These are phyloP conservation scores for Luvunga scandens DNA, from an alignment of 345 rosid species.

Conservation along the genomic window DNA sequence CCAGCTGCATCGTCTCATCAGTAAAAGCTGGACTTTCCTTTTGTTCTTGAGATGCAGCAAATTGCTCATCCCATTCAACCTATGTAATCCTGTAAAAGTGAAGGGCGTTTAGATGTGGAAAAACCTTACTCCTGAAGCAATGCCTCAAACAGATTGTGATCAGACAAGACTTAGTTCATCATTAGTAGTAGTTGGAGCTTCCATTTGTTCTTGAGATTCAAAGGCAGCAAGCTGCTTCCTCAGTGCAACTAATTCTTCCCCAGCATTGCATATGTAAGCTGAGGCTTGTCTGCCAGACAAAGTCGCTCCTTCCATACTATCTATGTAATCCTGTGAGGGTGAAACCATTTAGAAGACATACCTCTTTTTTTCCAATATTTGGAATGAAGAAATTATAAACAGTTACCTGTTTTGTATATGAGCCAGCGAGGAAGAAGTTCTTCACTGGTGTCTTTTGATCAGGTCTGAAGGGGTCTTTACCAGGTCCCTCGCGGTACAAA, in stretches of 20 bases:
- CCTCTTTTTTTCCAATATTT: neutral
- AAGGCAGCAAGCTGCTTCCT: slow-evolving; percentile 49
- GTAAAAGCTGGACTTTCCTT: no score
- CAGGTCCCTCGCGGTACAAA: slow-evolving; percentile 90
- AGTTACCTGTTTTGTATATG: slow-evolving; percentile 90
- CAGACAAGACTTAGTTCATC: slow-evolving; percentile 79
- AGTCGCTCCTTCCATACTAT: slow-evolving; percentile 99
- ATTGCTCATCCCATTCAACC: slow-evolving; percentile 99
- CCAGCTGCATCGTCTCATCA: no score
- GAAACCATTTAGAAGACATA: neutral
- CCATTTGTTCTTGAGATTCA: slow-evolving; percentile 30
- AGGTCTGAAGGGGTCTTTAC: slow-evolving; percentile 95
- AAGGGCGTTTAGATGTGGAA: neutral
- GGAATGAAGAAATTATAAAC: neutral
- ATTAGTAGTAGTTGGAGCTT: slow-evolving; percentile 19
- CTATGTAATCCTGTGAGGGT: slow-evolving; percentile 81
- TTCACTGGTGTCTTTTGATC: slow-evolving; percentile 91
- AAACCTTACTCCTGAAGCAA: no score
- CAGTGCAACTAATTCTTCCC: slow-evolving; percentile 74
- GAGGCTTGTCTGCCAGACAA: slow-evolving; percentile 93
- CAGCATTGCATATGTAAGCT: slow-evolving; percentile 75
- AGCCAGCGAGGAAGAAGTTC: slow-evolving; percentile 95
- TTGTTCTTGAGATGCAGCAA: neutral
- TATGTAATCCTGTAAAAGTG: slow-evolving; percentile 70
- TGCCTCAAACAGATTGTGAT: neutral